Percentiles rank a stretch among this genome's conserved stretches.
These are phyloP conservation scores for Macrophomina pseudophaseolina DNA, from an alignment of 2,329 filamentous ascomycete species.

Conservation along the genomic window DNA sequence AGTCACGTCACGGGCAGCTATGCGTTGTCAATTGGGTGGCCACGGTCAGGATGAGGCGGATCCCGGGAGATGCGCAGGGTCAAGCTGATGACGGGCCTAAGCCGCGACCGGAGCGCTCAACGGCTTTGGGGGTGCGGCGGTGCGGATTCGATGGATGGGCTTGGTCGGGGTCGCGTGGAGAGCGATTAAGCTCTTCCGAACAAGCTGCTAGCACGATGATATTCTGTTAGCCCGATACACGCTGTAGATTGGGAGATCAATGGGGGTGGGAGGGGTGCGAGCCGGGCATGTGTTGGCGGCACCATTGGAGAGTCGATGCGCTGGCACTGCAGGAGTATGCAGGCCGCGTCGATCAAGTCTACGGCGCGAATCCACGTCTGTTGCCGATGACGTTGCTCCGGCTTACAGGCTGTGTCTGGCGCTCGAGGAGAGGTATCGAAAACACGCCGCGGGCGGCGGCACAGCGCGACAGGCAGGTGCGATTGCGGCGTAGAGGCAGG, in stretches of 20 bases:
- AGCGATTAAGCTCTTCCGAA: conserved; percentile 34
- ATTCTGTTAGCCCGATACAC: conserved; percentile 24
- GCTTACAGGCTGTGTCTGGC: too few relatives aligned
- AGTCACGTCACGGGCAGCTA: conserved; percentile 45
- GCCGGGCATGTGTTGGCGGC: conserved; percentile 37
- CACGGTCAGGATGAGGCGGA: conserved; percentile 45
- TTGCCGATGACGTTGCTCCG: too few relatives aligned
- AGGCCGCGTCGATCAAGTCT: conserved; percentile 14
- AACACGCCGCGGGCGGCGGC: too few relatives aligned
- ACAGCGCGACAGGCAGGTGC: too few relatives aligned
- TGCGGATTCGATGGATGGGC: conserved; percentile 12
- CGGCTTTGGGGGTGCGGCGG: conserved; percentile 12
- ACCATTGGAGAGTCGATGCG: conserved; percentile 50
- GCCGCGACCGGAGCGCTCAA: conserved; percentile 15
- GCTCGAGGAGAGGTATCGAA: too few relatives aligned
- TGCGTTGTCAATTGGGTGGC: conserved; percentile 48
- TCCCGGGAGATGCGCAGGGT: conserved; percentile 35
- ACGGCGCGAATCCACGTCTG: neutral
- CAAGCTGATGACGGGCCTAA: conserved; percentile 29
- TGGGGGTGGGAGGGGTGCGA: conserved; percentile 14
- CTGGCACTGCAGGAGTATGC: conserved; percentile 45
- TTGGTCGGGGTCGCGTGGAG: conserved; percentile 38
- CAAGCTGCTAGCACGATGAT: conserved; percentile 37
- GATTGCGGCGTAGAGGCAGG: too few relatives aligned
- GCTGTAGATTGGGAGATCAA: conserved; percentile 24